Evolutionary conservation across 2,329 filamentous ascomycete species (phyloP).

Genomic region (Mycocentrospora acerina): DNA sequence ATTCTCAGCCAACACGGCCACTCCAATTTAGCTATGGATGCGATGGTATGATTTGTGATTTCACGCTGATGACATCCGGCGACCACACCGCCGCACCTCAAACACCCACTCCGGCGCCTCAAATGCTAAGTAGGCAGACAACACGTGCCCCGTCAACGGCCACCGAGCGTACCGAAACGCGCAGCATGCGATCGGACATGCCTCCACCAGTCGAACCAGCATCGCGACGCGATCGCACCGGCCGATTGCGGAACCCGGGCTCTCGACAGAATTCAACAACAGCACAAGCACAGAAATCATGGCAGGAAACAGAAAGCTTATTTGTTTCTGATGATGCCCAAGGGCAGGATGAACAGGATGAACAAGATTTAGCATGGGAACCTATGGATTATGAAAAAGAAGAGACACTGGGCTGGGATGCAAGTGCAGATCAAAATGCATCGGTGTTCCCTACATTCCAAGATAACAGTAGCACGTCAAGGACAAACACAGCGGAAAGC

Average conservation of each 20-base stretch:
- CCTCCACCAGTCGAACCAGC: constrained; percentile 43
- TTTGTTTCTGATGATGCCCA: constrained; percentile 63
- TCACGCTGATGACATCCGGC: constrained; percentile 80
- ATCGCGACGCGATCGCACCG: constrained; percentile 28
- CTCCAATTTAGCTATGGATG: constrained; percentile 71
- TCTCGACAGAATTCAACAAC: constrained; percentile 24
- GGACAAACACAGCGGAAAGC: constrained; percentile 27
- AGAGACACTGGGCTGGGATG: constrained; percentile 73
- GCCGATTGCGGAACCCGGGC: constrained; percentile 31
- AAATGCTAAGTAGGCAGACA: constrained; percentile 38
- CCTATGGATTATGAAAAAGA: constrained; percentile 67
- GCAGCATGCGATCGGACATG: constrained; percentile 42
- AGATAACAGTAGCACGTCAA: constrained; percentile 40
- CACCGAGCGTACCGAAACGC: constrained; percentile 20
- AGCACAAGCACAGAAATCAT: constrained; percentile 30
- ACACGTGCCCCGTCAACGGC: constrained; percentile 27
- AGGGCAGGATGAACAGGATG: constrained; percentile 57
- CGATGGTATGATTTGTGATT: constrained; percentile 71
- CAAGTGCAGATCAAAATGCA: constrained; percentile 56
- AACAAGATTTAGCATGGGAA: constrained; percentile 70
- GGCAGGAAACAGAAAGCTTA: constrained; percentile 65
- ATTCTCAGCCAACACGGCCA: constrained; percentile 70
- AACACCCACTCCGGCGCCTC: constrained; percentile 43
- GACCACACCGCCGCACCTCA: constrained; percentile 52
- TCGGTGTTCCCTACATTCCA: constrained; percentile 48